Evolutionary conservation across 1,139 yeast genomes (phyloP).

Genomic region (Yamadazyma triangularis): DNA sequence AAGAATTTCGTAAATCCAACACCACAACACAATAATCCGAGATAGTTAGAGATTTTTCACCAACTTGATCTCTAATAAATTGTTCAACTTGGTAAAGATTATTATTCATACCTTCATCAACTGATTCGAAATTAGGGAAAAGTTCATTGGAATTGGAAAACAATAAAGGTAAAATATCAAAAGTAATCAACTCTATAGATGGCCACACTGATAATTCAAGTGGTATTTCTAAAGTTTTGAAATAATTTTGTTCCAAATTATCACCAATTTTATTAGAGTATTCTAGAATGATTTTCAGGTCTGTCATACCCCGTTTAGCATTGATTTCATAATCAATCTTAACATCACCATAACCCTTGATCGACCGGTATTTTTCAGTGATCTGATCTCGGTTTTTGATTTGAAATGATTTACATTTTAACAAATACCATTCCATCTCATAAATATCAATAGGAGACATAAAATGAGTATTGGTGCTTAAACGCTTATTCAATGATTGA

Average conservation of each 20-base stretch:
- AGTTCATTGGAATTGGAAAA: slow-evolving; percentile 20
- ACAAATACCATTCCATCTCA: slow-evolving; percentile 69
- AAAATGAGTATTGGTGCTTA: slow-evolving; percentile 14
- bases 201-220: slow-evolving; percentile 64
- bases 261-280: slow-evolving; percentile 48
- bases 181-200: slow-evolving; percentile 69
- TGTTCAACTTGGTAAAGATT: slow-evolving; percentile 9
- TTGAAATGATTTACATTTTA: slow-evolving; percentile 54
- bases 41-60: slow-evolving; percentile 18
- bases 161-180: slow-evolving; percentile 59
- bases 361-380: slow-evolving; percentile 27
- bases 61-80: slow-evolving; percentile 13
- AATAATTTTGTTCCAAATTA: slow-evolving; percentile 27
- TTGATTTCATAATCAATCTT: slow-evolving; percentile 54
- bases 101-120: not conserved
- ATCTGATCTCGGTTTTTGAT: slow-evolving; percentile 38
- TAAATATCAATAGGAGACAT: slow-evolving; percentile 60
- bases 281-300: slow-evolving; percentile 61
- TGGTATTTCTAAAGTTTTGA: slow-evolving; percentile 59
- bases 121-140: slow-evolving; percentile 1
- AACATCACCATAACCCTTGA: slow-evolving; percentile 27
- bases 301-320: slow-evolving; percentile 73
- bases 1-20: slow-evolving; percentile 66
- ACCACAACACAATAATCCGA: slow-evolving; percentile 59
- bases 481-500: slow-evolving; percentile 50